phyloP scores from a whole-genome alignment of 31 red algal species.

The Odonthalia washingtoniensis region DNA sequence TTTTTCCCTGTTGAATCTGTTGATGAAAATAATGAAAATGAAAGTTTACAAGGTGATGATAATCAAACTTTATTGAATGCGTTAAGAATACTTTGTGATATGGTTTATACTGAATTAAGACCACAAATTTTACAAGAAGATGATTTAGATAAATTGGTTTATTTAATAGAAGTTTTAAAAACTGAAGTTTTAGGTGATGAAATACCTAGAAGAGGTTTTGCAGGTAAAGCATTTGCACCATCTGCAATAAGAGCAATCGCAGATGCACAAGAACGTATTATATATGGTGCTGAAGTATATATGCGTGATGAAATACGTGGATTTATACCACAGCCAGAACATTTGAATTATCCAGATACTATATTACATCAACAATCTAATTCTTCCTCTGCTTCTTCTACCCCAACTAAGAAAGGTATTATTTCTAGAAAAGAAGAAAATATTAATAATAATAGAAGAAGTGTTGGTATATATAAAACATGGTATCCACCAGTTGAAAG shows the following conservation, averaged over 20 bases:
- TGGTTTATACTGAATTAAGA: slow-evolving; percentile 72
- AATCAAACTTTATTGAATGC: slow-evolving; percentile 27
- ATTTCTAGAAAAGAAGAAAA: neutral
- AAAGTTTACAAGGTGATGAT: too few relatives aligned
- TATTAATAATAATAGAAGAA: slow-evolving; percentile 8
- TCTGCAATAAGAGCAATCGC: slow-evolving; percentile 76
- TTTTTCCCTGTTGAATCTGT: slow-evolving; percentile 60
- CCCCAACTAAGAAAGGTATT: neutral
- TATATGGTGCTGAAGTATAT: slow-evolving; percentile 83
- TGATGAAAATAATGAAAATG: slow-evolving; percentile 44
- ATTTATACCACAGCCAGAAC: slow-evolving; percentile 62
- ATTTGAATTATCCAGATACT: slow-evolving; percentile 74
- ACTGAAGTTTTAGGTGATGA: slow-evolving; percentile 79
- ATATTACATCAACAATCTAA: slow-evolving; percentile 46
- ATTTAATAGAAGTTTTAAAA: slow-evolving; percentile 79
- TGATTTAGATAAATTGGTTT: slow-evolving; percentile 83
- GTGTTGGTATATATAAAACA: slow-evolving; percentile 69
- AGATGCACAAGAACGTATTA: slow-evolving; percentile 88
- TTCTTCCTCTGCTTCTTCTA: slow-evolving; percentile 1
- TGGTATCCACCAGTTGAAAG: slow-evolving; percentile 93
- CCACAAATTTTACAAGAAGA: slow-evolving; percentile 78
- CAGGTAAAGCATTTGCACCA: slow-evolving; percentile 66
- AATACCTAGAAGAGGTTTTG: slow-evolving; percentile 60
- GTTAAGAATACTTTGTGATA: slow-evolving; percentile 56
- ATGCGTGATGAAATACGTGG: slow-evolving; percentile 80